Evolutionary conservation across 1,139 yeast genomes (phyloP).

Genomic region (Kodamaea derodonti): DNA sequence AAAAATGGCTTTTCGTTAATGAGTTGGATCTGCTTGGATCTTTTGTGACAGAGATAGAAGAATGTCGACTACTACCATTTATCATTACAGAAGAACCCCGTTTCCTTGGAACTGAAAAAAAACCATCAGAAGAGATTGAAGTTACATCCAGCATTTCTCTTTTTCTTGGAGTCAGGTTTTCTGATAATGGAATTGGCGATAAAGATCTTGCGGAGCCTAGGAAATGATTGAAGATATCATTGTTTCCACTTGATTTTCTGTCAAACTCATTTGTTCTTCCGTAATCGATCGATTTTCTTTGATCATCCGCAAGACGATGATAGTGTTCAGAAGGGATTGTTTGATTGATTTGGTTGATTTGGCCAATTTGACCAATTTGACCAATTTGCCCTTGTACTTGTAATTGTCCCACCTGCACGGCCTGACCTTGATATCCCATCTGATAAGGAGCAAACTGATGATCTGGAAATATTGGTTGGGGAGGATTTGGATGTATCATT

Average conservation of each 20-base stretch:
- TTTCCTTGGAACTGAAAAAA: neutral
- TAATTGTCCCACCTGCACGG: too few species aligned
- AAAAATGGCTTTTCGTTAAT: neutral
- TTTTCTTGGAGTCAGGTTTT: slow-evolving; percentile 5
- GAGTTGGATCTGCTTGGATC: slow-evolving; percentile 1
- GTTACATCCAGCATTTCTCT: slow-evolving; percentile 1
- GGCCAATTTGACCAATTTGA: too few species aligned
- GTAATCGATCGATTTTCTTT: too few species aligned
- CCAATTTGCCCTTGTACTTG: too few species aligned
- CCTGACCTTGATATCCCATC: too few species aligned
- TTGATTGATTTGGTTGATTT: too few species aligned
- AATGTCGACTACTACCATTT: neutral
- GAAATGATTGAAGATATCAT: slow-evolving; percentile 13
- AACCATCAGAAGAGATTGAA: neutral
- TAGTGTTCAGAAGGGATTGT: too few species aligned
- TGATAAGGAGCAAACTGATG: neutral
- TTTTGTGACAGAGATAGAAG: neutral
- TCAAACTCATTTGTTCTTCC: too few species aligned
- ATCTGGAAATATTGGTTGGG: neutral
- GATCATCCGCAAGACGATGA: too few species aligned
- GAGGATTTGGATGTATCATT: slow-evolving; percentile 1
- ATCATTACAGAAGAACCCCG: neutral
- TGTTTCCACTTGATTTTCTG: too few species aligned
- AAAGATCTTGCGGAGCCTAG: slow-evolving; percentile 10
- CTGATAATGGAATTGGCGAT: slow-evolving; percentile 8